These are phyloP conservation scores for Daldinia concentrica DNA, from an alignment of 495 filamentous ascomycete genomes.

Conservation along the genomic window DNA sequence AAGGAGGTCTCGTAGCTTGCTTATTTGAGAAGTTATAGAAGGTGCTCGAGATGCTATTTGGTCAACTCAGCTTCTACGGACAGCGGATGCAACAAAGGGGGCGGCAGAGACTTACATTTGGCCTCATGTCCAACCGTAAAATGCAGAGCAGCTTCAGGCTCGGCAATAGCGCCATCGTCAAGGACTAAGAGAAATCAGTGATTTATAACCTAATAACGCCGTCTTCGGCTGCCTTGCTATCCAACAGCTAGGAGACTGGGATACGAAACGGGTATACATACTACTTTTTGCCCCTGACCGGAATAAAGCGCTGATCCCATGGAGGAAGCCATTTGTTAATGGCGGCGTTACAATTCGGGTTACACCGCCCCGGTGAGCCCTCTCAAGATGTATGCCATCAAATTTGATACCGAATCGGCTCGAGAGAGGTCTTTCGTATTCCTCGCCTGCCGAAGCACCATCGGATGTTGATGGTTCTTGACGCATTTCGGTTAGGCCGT, in stretches of 20 bases:
- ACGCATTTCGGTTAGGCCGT: conserved; percentile 59
- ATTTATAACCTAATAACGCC: not conserved
- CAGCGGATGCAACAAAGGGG: not conserved
- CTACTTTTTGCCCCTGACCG: conserved; percentile 53
- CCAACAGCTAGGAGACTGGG: not conserved
- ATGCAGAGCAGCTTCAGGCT: conserved; percentile 58
- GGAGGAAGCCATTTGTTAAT: conserved; percentile 49
- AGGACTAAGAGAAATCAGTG: conserved; percentile 17
- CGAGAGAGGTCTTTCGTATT: conserved; percentile 45
- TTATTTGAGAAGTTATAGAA: conserved; percentile 35
- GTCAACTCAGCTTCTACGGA: not conserved
- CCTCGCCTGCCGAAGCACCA: conserved; percentile 43
- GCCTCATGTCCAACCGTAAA: conserved; percentile 51
- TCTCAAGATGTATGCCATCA: conserved; percentile 54
- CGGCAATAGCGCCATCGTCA: conserved; percentile 51
- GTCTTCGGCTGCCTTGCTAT: not conserved
- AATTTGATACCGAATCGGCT: conserved; percentile 60
- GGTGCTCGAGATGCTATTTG: conserved; percentile 18
- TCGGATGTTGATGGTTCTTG: conserved; percentile 54
- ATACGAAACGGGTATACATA: not conserved
- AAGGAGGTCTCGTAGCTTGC: conserved; percentile 25
- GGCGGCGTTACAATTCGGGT: conserved; percentile 61
- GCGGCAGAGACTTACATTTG: conserved; percentile 29
- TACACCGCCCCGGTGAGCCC: conserved; percentile 60
- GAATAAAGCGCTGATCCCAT: conserved; percentile 60